Evolutionary conservation across 2,329 filamentous ascomycete genomes (phyloP).

Genomic region (Gnomoniopsis smithogilvyi): DNA sequence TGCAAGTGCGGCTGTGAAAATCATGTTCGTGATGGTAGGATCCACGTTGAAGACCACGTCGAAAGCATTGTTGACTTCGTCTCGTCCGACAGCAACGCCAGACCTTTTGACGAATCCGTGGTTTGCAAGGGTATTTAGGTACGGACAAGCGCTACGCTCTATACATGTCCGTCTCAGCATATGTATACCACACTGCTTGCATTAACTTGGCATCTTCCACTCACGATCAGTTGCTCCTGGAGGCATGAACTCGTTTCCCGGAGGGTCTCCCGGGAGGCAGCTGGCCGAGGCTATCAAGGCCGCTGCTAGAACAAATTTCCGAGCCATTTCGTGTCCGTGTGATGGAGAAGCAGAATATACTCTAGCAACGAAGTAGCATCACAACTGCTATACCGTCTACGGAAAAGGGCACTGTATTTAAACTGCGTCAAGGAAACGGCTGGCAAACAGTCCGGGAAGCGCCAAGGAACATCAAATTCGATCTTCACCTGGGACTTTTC

Average conservation of each 20-base stretch:
- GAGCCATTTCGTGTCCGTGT: not conserved
- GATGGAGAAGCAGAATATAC: not conserved
- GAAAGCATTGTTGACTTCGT: not conserved
- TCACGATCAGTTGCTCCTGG: not conserved
- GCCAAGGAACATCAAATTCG: not conserved
- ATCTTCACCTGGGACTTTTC: not conserved
- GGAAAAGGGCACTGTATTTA: not conserved
- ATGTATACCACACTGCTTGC: not conserved
- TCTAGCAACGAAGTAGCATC: not conserved
- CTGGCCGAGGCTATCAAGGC: not conserved
- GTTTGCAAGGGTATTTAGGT: not conserved
- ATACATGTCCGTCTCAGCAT: not conserved
- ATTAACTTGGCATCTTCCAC: not conserved
- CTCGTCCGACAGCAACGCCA: not conserved
- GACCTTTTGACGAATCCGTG: not conserved
- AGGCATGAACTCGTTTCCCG: not conserved
- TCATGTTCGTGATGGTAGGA: not conserved
- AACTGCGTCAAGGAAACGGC: not conserved
- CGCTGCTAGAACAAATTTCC: not conserved
- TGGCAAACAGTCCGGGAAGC: not conserved
- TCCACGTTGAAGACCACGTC: not conserved
- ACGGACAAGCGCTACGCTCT: not conserved
- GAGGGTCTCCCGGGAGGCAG: not conserved
- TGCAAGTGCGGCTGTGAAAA: not conserved
- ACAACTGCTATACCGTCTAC: too few relatives aligned